These are phyloP conservation scores for Mentha longifolia DNA, from an alignment of 257 asterid species.

Conservation along the genomic window DNA sequence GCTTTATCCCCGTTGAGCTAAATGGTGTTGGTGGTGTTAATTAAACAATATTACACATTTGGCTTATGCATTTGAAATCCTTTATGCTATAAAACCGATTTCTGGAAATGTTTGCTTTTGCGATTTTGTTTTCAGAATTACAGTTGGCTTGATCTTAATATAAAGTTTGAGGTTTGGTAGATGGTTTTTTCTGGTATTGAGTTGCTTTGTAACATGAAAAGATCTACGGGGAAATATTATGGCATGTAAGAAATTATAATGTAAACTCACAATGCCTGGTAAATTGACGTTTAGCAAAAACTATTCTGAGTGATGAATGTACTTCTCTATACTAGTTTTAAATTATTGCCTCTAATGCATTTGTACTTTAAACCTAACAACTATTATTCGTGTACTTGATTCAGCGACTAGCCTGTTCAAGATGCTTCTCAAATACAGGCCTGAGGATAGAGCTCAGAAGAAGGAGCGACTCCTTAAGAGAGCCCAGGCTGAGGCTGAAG, in stretches of 20 bases:
- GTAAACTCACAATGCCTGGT: too few species aligned
- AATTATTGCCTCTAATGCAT: too few species aligned
- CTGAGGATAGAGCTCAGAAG: slow-evolving; percentile 63
- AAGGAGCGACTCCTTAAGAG: slow-evolving; percentile 60
- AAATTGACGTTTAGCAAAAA: too few species aligned
- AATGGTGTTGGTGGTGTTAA: background rate
- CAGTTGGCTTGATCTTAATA: too few species aligned
- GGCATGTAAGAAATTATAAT: background rate
- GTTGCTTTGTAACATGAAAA: too few species aligned
- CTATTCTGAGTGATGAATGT: too few species aligned
- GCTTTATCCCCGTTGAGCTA: background rate
- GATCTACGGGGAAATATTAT: too few species aligned
- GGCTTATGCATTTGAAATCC: background rate
- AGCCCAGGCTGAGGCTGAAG: slow-evolving; percentile 67
- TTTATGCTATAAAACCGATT: background rate
- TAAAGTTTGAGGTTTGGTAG: too few species aligned
- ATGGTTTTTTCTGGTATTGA: too few species aligned
- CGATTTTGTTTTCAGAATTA: too few species aligned
- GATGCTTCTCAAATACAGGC: slow-evolving; percentile 63
- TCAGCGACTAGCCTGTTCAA: slow-evolving; percentile 60
- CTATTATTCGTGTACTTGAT: background rate
- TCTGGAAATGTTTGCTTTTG: too few species aligned
- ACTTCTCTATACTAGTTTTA: too few species aligned
- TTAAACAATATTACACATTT: background rate
- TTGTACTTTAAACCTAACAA: background rate